Percentiles rank a stretch among this genome's conserved stretches.
Evolutionary conservation across 2,329 filamentous ascomycete genomes (phyloP).

Genomic region (Tetracladium maxilliforme): DNA sequence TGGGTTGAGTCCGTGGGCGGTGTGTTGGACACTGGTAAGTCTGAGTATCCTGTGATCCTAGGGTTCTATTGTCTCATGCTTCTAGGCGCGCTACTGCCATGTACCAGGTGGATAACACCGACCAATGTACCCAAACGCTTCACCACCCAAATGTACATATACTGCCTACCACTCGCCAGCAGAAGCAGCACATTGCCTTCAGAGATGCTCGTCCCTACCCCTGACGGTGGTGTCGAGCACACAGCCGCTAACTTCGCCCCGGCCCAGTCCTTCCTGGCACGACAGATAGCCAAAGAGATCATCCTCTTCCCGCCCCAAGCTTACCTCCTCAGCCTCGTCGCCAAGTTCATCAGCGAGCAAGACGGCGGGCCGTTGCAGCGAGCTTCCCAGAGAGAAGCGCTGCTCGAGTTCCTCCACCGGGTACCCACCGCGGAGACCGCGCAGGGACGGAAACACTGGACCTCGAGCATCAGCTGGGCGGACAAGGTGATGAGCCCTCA

Average conservation of each 20-base stretch:
- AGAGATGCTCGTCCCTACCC: constrained; percentile 52
- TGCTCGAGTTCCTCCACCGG: constrained; percentile 36
- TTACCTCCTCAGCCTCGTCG: constrained; percentile 50
- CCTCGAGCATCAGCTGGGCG: constrained; percentile 30
- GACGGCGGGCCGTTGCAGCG: constrained; percentile 16
- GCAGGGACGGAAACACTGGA: too few species aligned
- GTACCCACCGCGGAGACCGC: too few species aligned
- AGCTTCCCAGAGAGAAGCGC: constrained; percentile 30
- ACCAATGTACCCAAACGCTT: constrained; percentile 59
- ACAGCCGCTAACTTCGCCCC: constrained; percentile 69
- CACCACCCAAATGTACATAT: constrained; percentile 94
- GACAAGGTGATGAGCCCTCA: constrained; percentile 48
- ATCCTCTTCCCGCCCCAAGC: constrained; percentile 86
- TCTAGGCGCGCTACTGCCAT: constrained; percentile 55
- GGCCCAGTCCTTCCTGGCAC: constrained; percentile 52
- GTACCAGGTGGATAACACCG: constrained; percentile 88
- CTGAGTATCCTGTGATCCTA: neutral
- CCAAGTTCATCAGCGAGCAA: constrained; percentile 22
- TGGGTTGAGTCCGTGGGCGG: constrained; percentile 46
- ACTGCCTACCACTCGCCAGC: constrained; percentile 56
- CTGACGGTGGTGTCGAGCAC: constrained; percentile 49
- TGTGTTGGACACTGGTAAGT: constrained; percentile 47
- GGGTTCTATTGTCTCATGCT: neutral
- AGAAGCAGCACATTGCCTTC: constrained; percentile 7
- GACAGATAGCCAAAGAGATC: constrained; percentile 49